Evolutionary conservation across 1,284 basidiomycete genomes (phyloP).

Genomic region (Ustilago vetiveriae): DNA sequence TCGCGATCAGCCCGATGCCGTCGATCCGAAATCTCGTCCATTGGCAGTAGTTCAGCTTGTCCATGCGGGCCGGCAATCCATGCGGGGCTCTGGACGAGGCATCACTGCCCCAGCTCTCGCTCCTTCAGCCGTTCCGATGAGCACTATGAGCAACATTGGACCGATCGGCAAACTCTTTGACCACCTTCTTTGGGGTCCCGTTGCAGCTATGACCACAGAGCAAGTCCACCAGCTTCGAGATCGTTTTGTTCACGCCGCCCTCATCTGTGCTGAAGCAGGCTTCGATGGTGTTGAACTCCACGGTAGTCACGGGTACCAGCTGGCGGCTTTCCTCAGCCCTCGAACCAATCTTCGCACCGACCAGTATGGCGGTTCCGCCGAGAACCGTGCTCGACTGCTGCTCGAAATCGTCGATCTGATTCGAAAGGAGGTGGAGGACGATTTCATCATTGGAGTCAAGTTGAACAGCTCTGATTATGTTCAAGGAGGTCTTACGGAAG

Average conservation of each 20-base stretch:
- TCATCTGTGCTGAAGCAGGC: conserved; percentile 73
- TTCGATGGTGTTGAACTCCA: conserved; percentile 92
- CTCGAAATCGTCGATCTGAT: conserved; percentile 75
- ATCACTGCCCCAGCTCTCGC: conserved; percentile 75
- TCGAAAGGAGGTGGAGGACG: conserved; percentile 71
- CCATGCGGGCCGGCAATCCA: conserved; percentile 86
- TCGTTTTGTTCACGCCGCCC: conserved; percentile 75
- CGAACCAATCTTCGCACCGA: conserved; percentile 78
- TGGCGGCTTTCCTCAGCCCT: conserved; percentile 82
- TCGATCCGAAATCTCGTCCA: conserved; percentile 66
- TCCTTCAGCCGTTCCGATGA: conserved; percentile 77
- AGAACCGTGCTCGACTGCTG: conserved; percentile 71
- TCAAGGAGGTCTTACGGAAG: conserved; percentile 69
- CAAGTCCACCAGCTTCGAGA: conserved; percentile 75
- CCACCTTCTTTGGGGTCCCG: conserved; percentile 56
- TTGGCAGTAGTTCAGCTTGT: conserved; percentile 78
- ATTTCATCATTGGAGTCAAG: conserved; percentile 84
- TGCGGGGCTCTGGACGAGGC: conserved; percentile 75
- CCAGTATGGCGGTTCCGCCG: conserved; percentile 72
- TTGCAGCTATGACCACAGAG: conserved; percentile 71
- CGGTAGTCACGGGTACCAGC: conserved; percentile 84
- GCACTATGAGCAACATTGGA: conserved; percentile 57
- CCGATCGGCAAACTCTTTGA: conserved; percentile 68
- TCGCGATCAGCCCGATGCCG: conserved; percentile 27
- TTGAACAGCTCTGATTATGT: conserved; percentile 84